Conservation (phyloP, 495 filamentous ascomycete genomes). For the Podospora appendiculata region DNA sequence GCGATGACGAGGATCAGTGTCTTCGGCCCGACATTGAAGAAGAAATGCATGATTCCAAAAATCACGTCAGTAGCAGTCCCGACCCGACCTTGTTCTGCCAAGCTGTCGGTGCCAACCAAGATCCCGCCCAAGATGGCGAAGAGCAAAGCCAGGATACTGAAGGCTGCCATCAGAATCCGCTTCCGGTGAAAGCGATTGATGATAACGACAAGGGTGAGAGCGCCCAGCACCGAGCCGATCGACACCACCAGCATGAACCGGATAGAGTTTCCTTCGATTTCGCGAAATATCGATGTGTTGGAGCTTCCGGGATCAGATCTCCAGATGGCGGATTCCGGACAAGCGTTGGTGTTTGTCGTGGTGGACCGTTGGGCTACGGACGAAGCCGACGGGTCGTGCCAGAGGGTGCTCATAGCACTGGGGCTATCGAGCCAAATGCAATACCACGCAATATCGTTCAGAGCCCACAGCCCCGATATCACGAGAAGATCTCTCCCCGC, state of each 20-base stretch:
- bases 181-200: constrained; percentile 25
- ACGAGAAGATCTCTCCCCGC: constrained; percentile 35
- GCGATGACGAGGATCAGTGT: constrained; percentile 40
- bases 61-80: constrained; percentile 10
- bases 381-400: constrained; percentile 2
- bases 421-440: constrained; percentile 57
- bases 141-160: constrained; percentile 16
- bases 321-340: constrained; percentile 3
- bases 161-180: constrained; percentile 17
- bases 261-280: constrained; percentile 9
- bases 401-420: constrained; percentile 10
- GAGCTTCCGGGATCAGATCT: constrained; percentile 3
- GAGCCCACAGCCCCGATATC: constrained; percentile 58
- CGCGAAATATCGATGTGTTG: constrained; percentile 6
- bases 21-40: constrained; percentile 34
- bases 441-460: constrained; percentile 49
- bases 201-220: constrained; percentile 15
- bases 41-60: constrained; percentile 30
- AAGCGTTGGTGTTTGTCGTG: background rate
- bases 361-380: constrained; percentile 12
- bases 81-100: background rate
- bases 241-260: constrained; percentile 25
- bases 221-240: constrained; percentile 24
- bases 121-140: constrained; percentile 20
- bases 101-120: constrained; percentile 5